These are phyloP conservation scores for Cystofilobasidium capitatum DNA, from an alignment of 768 basidiomycete species.

Conservation along the genomic window DNA sequence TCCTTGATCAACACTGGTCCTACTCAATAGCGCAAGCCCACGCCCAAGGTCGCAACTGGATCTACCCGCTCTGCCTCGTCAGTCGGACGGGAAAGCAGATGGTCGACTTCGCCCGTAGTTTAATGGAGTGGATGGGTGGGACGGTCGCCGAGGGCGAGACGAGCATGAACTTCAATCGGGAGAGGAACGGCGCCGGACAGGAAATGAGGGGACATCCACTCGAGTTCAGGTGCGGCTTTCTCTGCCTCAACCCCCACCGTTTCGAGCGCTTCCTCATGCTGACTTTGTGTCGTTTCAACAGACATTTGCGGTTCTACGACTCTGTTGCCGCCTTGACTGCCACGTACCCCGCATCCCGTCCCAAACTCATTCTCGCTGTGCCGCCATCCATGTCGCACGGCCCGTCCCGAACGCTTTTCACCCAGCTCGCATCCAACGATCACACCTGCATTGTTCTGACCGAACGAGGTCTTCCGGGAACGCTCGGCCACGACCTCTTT, in stretches of 20 bases:
- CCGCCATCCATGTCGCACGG: constrained; percentile 90
- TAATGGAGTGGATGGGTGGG: constrained; percentile 99
- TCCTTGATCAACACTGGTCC: constrained; percentile 96
- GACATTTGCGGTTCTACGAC: constrained; percentile 84
- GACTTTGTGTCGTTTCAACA: constrained; percentile 36
- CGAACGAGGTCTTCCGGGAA: constrained; percentile 64
- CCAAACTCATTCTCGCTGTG: constrained; percentile 87
- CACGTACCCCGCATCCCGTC: constrained; percentile 72
- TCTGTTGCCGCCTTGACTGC: constrained; percentile 69
- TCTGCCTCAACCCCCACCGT: neutral
- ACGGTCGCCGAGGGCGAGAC: constrained; percentile 87
- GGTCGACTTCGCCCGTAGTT: constrained; percentile 82
- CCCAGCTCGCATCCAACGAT: constrained; percentile 69
- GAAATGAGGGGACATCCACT: constrained; percentile 40
- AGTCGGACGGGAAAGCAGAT: constrained; percentile 85
- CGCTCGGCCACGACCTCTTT: constrained; percentile 67
- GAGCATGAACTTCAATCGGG: constrained; percentile 47
- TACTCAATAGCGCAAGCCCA: constrained; percentile 63
- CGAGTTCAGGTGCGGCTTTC: constrained; percentile 62
- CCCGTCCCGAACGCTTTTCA: constrained; percentile 74
- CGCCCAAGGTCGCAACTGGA: constrained; percentile 34
- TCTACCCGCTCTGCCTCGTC: constrained; percentile 77
- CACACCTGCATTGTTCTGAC: constrained; percentile 85
- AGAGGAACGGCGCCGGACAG: constrained; percentile 1
- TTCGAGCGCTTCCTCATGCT: neutral